A percentile compares a stretch with the other conserved stretches of the same genome.
These are phyloP conservation scores for Rhizomucor miehei DNA, from an alignment of 371 early-diverging fungal genomes.

Conservation along the genomic window DNA sequence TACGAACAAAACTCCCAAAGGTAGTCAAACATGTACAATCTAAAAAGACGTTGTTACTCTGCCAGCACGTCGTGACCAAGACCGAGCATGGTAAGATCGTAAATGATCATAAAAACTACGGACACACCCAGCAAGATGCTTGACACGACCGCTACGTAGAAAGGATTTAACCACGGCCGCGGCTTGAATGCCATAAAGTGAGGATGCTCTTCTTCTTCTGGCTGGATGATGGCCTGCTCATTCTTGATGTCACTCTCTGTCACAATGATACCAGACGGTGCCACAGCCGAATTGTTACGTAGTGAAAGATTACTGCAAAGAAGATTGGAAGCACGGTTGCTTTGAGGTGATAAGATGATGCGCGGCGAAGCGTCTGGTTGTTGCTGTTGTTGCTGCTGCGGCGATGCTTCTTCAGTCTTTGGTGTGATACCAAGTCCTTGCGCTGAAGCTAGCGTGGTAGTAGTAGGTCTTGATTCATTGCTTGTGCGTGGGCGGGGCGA, in stretches of 20 bases:
- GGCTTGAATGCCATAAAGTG: conserved; percentile 31
- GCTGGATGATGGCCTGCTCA: neutral
- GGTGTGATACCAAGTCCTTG: conserved; percentile 17
- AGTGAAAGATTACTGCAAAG: conserved; percentile 1
- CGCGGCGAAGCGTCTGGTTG: neutral
- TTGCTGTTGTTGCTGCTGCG: neutral
- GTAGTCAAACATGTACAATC: neutral
- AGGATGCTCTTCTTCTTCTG: neutral
- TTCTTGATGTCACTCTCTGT: neutral
- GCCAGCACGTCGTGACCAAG: conserved; percentile 31
- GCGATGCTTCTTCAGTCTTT: neutral
- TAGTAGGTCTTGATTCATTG: too few species aligned
- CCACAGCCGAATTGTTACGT: neutral
- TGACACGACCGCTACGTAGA: conserved; percentile 29
- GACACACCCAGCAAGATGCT: conserved; percentile 20
- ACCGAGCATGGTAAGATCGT: conserved; percentile 29
- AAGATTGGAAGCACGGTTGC: too few species aligned
- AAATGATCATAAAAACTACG: conserved; percentile 41
- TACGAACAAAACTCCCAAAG: too few species aligned
- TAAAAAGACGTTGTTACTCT: neutral
- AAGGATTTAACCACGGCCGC: conserved; percentile 28
- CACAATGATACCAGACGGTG: neutral
- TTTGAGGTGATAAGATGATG: neutral
- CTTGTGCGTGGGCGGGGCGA: conserved; percentile 7
- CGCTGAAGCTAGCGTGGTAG: conserved; percentile 7